Evolutionary conservation across 2,329 filamentous ascomycete species (phyloP).

Genomic region (Sporothrix globosa): DNA sequence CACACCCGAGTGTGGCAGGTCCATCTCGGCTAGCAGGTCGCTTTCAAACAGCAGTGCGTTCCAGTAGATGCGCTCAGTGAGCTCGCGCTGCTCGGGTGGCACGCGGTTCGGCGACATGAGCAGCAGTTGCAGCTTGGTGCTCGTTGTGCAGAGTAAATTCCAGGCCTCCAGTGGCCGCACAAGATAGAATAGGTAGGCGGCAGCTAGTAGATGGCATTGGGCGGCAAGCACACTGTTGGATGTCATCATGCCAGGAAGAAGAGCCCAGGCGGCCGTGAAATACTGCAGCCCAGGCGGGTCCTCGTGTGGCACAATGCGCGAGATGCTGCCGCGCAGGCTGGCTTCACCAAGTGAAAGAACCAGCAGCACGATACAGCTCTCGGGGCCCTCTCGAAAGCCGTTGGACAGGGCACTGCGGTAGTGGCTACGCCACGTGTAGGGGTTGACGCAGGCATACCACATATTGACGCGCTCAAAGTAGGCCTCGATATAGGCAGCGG

Average conservation of each 20-base stretch:
- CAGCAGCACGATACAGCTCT: constrained; percentile 79
- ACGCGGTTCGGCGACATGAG: constrained; percentile 72
- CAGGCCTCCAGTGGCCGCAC: constrained; percentile 82
- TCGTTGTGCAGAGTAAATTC: constrained; percentile 77
- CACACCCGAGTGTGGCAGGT: constrained; percentile 80
- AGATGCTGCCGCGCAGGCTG: constrained; percentile 75
- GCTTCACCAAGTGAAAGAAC: constrained; percentile 78
- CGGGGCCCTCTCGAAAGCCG: constrained; percentile 75
- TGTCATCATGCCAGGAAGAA: constrained; percentile 78
- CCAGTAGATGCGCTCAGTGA: constrained; percentile 81
- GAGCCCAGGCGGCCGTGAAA: constrained; percentile 77
- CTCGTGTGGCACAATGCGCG: constrained; percentile 67
- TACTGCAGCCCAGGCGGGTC: constrained; percentile 77
- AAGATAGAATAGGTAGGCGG: constrained; percentile 81
- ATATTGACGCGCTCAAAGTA: constrained; percentile 82
- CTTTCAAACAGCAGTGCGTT: constrained; percentile 80
- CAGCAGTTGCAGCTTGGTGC: constrained; percentile 78
- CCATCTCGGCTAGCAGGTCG: constrained; percentile 76
- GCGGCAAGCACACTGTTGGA: constrained; percentile 76
- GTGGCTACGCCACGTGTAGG: constrained; percentile 75
- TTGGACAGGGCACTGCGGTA: constrained; percentile 75
- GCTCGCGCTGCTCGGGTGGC: constrained; percentile 69
- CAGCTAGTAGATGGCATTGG: constrained; percentile 78
- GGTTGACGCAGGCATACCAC: constrained; percentile 85
- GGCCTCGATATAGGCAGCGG: constrained; percentile 72